A percentile compares a stretch with the other conserved stretches of the same genome.
These are phyloP conservation scores for Xylariomycetidae sp. DNA, from an alignment of 2,329 filamentous ascomycete species.

Conservation along the genomic window DNA sequence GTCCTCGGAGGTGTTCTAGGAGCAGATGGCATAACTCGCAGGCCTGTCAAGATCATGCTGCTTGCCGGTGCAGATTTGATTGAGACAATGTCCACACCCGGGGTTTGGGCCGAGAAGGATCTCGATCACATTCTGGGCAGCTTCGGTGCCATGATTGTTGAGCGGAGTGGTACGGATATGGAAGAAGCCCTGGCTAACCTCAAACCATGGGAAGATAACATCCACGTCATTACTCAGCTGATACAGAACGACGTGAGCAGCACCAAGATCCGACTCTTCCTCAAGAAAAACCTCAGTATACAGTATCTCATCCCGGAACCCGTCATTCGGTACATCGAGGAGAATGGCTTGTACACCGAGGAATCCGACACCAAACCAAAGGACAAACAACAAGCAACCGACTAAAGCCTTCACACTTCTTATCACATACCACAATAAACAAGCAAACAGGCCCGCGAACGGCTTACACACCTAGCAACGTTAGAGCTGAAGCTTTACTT, in stretches of 20 bases:
- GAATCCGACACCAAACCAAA: slow-evolving; percentile 21
- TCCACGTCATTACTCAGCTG: slow-evolving; percentile 83
- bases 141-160: slow-evolving; percentile 78
- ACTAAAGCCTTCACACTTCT: too few species aligned
- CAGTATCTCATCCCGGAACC: slow-evolving; percentile 30
- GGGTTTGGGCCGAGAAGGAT: slow-evolving; percentile 80
- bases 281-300: slow-evolving; percentile 74
- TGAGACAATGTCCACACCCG: slow-evolving; percentile 67
- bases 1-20: slow-evolving; percentile 69
- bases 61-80: slow-evolving; percentile 76
- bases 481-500: too few species aligned
- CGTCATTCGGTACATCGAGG: slow-evolving; percentile 61
- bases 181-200: slow-evolving; percentile 81
- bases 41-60: slow-evolving; percentile 67
- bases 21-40: slow-evolving; percentile 60
- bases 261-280: slow-evolving; percentile 74
- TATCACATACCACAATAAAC: too few species aligned
- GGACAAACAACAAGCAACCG: slow-evolving; percentile 26
- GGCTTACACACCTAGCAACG: too few species aligned
- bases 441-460: too few species aligned
- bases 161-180: slow-evolving; percentile 82
- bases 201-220: slow-evolving; percentile 77
- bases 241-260: slow-evolving; percentile 84
- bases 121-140: slow-evolving; percentile 81
- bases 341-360: slow-evolving; percentile 55